A percentile compares a stretch with the other conserved stretches of the same genome.
These are phyloP conservation scores for Calendula officinalis DNA, from an alignment of 129 eudicot genomes.

Conservation along the genomic window DNA sequence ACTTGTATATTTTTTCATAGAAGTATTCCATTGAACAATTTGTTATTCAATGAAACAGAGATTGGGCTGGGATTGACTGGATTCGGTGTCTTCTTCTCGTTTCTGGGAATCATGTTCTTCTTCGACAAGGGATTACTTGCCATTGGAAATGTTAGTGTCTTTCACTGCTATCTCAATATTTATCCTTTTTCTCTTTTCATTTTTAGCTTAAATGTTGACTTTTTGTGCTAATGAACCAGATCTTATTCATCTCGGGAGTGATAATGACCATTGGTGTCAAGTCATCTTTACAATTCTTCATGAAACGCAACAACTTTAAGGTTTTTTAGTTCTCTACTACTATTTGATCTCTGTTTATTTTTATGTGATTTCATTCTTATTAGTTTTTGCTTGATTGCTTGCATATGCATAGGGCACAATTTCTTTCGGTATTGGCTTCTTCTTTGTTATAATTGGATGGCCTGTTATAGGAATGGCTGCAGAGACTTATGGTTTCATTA, in stretches of 20 bases:
- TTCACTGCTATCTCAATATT: not conserved
- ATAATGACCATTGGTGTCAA: constrained; percentile 56
- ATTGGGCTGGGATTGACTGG: constrained; percentile 88
- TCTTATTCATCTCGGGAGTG: constrained; percentile 61
- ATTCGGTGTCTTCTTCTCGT: constrained; percentile 79
- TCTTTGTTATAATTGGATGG: constrained; percentile 68
- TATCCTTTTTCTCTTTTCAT: not conserved
- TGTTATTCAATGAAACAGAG: constrained; percentile 48
- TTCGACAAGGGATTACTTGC: constrained; percentile 82
- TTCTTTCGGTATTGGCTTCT: constrained; percentile 57
- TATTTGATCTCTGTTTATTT: not conserved
- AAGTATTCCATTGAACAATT: constrained; percentile 6
- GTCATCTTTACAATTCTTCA: constrained; percentile 51
- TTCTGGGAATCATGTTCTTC: constrained; percentile 73
- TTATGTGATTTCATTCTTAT: not conserved
- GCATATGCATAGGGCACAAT: constrained; percentile 58
- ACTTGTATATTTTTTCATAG: not conserved
- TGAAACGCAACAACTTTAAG: constrained; percentile 49
- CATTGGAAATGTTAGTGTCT: constrained; percentile 70
- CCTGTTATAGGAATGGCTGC: constrained; percentile 61
- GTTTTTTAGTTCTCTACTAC: constrained; percentile 21
- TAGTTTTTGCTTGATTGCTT: constrained; percentile 7
- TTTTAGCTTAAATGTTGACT: not conserved
- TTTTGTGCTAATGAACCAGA: constrained; percentile 42
- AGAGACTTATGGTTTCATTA: constrained; percentile 59